phyloP scores from a whole-genome alignment of 2,329 filamentous ascomycete species.

The Alternaria sp. region DNA sequence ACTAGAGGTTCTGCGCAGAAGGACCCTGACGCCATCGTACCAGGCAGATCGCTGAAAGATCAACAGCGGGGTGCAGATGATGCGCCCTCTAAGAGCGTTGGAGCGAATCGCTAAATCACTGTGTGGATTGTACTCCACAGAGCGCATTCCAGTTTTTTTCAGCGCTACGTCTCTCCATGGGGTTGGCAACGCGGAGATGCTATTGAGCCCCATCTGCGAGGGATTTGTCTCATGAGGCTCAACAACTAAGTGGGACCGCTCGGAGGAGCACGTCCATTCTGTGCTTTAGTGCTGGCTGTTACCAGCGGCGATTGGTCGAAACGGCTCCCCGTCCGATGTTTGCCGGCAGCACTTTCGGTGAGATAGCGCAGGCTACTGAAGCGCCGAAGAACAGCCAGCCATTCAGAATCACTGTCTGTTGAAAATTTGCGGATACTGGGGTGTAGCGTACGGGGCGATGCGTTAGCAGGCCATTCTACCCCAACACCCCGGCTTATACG shows the following conservation, averaged over 20 bases:
- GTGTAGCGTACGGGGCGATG: constrained; percentile 25
- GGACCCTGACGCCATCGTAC: constrained; percentile 3
- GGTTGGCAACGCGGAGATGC: constrained; percentile 33
- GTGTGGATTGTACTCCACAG: constrained; percentile 9
- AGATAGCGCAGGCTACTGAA: constrained; percentile 16
- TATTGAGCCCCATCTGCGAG: constrained; percentile 26
- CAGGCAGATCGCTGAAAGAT: constrained; percentile 5
- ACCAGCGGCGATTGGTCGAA: constrained; percentile 24
- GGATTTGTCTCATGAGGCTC: constrained; percentile 37
- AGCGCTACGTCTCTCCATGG: constrained; percentile 34
- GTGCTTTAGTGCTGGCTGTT: constrained; percentile 3
- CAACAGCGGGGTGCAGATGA: constrained; percentile 13
- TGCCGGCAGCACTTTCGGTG: constrained; percentile 31
- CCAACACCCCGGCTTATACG: constrained; percentile 20
- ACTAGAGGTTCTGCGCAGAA: constrained; percentile 4
- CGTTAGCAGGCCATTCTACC: constrained; percentile 23
- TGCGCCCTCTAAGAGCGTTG: neutral
- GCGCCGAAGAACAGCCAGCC: constrained; percentile 22
- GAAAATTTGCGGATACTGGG: constrained; percentile 32
- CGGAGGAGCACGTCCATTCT: constrained; percentile 15
- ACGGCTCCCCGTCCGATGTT: constrained; percentile 9
- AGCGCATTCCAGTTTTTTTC: constrained; percentile 13
- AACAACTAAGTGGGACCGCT: constrained; percentile 32
- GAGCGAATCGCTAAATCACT: neutral
- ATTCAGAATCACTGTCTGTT: constrained; percentile 14